Conservation (phyloP, 2,329 filamentous ascomycete species). For the Fusarium neocosmosporiellum region DNA sequence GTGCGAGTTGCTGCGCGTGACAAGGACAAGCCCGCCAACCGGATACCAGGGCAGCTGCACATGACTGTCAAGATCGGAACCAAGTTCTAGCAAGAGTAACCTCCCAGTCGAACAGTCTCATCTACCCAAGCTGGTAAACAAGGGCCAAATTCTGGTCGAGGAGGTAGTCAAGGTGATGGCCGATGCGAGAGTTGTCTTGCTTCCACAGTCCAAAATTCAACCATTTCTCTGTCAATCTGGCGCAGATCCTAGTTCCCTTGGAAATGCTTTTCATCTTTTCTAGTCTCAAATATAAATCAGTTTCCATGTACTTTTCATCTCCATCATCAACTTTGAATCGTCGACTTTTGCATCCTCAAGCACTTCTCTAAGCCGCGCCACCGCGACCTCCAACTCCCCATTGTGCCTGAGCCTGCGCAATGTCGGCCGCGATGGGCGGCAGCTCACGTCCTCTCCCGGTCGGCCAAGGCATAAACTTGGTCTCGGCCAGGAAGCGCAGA, state of each 20-base stretch:
- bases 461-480: constrained; percentile 29
- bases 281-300: background rate
- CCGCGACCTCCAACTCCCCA: constrained; percentile 35
- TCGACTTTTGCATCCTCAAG: background rate
- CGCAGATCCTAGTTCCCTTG: background rate
- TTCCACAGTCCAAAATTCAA: background rate
- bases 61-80: background rate
- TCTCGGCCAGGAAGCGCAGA: constrained; percentile 25
- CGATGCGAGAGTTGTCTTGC: background rate
- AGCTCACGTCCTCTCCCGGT: constrained; percentile 31
- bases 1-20: background rate
- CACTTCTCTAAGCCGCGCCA: constrained; percentile 2
- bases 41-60: background rate
- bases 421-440: constrained; percentile 19
- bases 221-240: background rate
- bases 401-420: constrained; percentile 29
- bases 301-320: background rate
- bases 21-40: background rate
- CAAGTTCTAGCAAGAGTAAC: background rate
- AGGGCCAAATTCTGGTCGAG: background rate
- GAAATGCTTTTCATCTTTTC: background rate
- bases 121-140: background rate
- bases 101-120: background rate
- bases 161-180: background rate
- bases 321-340: background rate